Evolutionary conservation across 2,329 filamentous ascomycete genomes (phyloP), one percentile per base, ranked within the genome.

Genomic region (Aspergillus transmontanensis): DNA sequence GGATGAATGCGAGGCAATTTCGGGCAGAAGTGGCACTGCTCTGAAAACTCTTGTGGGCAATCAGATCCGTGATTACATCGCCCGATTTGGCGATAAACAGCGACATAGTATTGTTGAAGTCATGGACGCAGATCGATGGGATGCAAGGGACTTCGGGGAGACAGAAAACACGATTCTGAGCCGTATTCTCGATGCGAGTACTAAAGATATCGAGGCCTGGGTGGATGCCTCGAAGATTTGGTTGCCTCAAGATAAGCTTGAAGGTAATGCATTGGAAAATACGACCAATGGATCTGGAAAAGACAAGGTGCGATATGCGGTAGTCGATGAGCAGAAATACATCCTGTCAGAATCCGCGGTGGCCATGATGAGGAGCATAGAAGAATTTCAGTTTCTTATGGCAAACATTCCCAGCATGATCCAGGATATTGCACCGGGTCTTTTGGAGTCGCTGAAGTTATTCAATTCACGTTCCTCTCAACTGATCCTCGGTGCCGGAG

Each of bases 381-480:
- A 92, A 63, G 87, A 89, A 19, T 96, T 96, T 77, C 84, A 97
- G 67, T 91, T 91, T 65, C 85, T 99, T 4, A 89, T 94, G 62
- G 85, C 91, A 6, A 90, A 89, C 36, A 94, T 98, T 62, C 94
- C 95, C 1, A 94, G 90, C 64, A 94, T 97, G 87, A 91, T 93
- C 1, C 84, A 89, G 2, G 93, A 97, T 63, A 89, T 97, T 59
- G 91, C 92, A 0, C 83, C 86, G 3, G 90, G 89, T 0, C 85
- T 99, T 12, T 83, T 97, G 48, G 90, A 95, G 26, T 96, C 96
- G 73, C 84, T 98, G 16, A 92, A 95, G 68, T 85, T 96, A 4
- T 99, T 98, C 84, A 97, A 99, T 77, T 97, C 93, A 2, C 90
- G 95, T 23, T 94, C 94, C 62, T 96, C 91, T n/a, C 95, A 99